A percentile compares a stretch with the other conserved stretches of the same genome.
Evolutionary conservation across 805 yeast species (phyloP).

Genomic region (Metschnikowia drakensbergensis): DNA sequence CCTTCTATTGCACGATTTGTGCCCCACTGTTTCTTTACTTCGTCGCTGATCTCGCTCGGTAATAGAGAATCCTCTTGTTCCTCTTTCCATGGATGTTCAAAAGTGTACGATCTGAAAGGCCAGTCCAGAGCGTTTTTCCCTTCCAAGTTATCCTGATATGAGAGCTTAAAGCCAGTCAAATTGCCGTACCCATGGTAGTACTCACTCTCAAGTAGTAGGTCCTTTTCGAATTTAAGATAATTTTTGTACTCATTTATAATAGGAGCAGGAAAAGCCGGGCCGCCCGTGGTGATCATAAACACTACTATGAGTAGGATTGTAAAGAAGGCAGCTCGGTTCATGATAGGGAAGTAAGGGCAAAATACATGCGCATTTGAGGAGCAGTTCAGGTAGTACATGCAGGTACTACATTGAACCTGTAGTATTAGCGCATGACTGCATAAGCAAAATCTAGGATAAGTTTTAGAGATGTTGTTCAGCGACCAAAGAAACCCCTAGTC

Average conservation of each 20-base stretch:
- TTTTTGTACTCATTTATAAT: conserved; percentile 25
- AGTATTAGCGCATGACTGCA: neutral
- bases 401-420: neutral
- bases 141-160: conserved; percentile 55
- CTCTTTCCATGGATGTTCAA: conserved; percentile 44
- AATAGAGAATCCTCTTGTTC: conserved; percentile 52
- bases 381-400: neutral
- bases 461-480: neutral
- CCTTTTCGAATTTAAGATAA: conserved; percentile 18
- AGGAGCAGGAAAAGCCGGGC: conserved; percentile 24
- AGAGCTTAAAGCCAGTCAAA: conserved; percentile 65
- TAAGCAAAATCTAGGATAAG: too few species aligned
- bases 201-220: conserved; percentile 35
- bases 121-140: conserved; percentile 48
- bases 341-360: conserved; percentile 1
- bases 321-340: conserved; percentile 34
- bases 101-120: conserved; percentile 49
- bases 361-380: neutral
- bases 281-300: conserved; percentile 30
- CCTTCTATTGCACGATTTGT: conserved; percentile 9
- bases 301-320: conserved; percentile 32
- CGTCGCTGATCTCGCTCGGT: conserved; percentile 52
- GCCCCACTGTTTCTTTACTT: conserved; percentile 55
- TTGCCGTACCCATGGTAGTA: conserved; percentile 60
- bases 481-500: too few species aligned